Percentiles rank a stretch among this genome's conserved stretches.
Conservation (phyloP, 441 rosid genomes). For the Isatis lusitanica region DNA sequence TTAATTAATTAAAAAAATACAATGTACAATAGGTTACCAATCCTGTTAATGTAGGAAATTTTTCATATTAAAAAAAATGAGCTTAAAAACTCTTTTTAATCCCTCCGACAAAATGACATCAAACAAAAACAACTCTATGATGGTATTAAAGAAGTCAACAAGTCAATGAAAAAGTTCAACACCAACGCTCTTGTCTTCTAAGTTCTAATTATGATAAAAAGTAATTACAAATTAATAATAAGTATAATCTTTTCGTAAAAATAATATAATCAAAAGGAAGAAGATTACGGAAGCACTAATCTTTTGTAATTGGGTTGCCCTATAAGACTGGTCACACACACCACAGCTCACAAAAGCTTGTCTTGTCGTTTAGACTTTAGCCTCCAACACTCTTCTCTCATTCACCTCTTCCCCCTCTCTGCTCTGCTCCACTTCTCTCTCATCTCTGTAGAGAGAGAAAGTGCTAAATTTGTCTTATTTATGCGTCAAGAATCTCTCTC, state of each 20-base stretch:
- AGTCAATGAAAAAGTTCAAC: slow-evolving; percentile 27
- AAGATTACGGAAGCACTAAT: slow-evolving; percentile 29
- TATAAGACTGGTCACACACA: slow-evolving; percentile 34
- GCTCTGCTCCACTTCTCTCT: not conserved
- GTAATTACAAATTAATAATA: not conserved
- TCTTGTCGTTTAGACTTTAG: slow-evolving; percentile 33
- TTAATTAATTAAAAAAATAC: not conserved
- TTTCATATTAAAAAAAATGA: too few relatives aligned
- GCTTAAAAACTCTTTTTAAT: not conserved
- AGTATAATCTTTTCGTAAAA: not conserved
- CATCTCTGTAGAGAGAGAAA: not conserved
- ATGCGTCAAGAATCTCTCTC: not conserved
- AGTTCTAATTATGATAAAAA: not conserved
- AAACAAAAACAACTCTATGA: slow-evolving; percentile 29
- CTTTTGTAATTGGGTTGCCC: slow-evolving; percentile 10
- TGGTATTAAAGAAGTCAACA: slow-evolving; percentile 28
- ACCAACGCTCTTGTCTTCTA: slow-evolving; percentile 14
- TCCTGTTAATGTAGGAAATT: not conserved
- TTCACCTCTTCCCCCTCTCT: not conserved
- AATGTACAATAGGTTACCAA: not conserved
- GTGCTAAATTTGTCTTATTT: slow-evolving; percentile 25
- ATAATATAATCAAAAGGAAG: not conserved
- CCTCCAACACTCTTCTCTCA: slow-evolving; percentile 13
- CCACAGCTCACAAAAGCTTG: slow-evolving; percentile 30
- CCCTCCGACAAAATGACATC: slow-evolving; percentile 33